Conservation (phyloP, 2,329 filamentous ascomycete species). For the Stemphylium beticola region DNA sequence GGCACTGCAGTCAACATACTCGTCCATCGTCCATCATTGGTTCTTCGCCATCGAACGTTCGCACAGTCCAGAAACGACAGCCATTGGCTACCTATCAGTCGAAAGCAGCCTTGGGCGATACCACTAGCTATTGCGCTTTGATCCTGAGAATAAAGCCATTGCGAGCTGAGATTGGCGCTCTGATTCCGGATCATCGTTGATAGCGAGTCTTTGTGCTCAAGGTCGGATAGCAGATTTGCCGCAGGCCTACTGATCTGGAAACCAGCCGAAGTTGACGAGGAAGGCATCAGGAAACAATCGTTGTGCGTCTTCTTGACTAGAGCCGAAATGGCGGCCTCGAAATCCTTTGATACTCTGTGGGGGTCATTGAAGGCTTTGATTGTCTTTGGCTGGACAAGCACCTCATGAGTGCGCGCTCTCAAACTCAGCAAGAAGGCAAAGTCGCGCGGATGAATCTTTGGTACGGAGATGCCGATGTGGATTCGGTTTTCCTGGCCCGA, state of each 20-base stretch:
- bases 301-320: constrained; percentile 11
- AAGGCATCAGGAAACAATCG: constrained; percentile 29
- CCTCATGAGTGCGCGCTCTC: constrained; percentile 24
- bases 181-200: constrained; percentile 23
- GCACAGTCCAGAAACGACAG: constrained; percentile 27
- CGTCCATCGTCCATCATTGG: constrained; percentile 25
- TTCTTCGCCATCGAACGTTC: constrained; percentile 35
- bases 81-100: constrained; percentile 36
- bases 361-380: constrained; percentile 21
- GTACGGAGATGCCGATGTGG: constrained; percentile 36
- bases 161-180: constrained; percentile 22
- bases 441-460: constrained; percentile 32
- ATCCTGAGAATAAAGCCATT: constrained; percentile 32
- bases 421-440: constrained; percentile 34
- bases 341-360: constrained; percentile 15
- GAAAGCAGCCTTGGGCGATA: constrained; percentile 28
- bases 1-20: constrained; percentile 31
- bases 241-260: constrained; percentile 32
- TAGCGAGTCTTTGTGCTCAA: constrained; percentile 33
- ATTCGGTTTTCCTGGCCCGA: constrained; percentile 16
- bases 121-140: constrained; percentile 32
- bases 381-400: constrained; percentile 27
- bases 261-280: constrained; percentile 19
- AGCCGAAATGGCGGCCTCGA: constrained; percentile 19
- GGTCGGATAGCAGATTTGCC: constrained; percentile 23